Evolutionary conservation across 257 asterid species (phyloP).

Genomic region (Mentha longifolia): DNA sequence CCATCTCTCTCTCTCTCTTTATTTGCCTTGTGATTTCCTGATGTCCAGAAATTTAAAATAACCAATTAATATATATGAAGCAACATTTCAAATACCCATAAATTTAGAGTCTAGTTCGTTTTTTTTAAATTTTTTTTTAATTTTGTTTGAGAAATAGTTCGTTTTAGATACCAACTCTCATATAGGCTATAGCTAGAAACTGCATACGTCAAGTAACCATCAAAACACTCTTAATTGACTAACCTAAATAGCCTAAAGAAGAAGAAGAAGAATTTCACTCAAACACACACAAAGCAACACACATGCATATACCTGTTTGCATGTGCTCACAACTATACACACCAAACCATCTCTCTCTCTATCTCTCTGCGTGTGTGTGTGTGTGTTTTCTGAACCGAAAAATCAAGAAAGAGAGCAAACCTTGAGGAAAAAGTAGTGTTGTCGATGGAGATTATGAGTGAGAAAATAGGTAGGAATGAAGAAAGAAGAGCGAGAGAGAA

Average conservation of each 20-base stretch:
- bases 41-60: background rate
- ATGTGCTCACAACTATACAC: background rate
- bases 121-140: too few species aligned
- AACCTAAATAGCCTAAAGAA: too few species aligned
- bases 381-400: background rate
- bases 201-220: too few species aligned
- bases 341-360: background rate
- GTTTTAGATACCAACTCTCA: too few species aligned
- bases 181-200: too few species aligned
- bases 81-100: too few species aligned
- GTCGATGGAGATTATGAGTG: background rate
- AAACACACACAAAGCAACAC: background rate
- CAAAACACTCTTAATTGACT: too few species aligned
- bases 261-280: background rate
- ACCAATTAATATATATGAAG: background rate
- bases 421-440: background rate
- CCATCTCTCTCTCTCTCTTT: background rate
- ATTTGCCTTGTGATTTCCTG: background rate
- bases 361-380: background rate
- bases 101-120: too few species aligned
- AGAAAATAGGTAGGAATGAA: background rate
- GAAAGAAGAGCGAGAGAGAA: background rate
- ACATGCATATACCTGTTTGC: background rate
- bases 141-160: too few species aligned
- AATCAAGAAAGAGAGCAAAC: slow-evolving; percentile 1